These are phyloP conservation scores for Candida pseudofarinosa DNA, from an alignment of 805 yeast genomes.

Conservation along the genomic window DNA sequence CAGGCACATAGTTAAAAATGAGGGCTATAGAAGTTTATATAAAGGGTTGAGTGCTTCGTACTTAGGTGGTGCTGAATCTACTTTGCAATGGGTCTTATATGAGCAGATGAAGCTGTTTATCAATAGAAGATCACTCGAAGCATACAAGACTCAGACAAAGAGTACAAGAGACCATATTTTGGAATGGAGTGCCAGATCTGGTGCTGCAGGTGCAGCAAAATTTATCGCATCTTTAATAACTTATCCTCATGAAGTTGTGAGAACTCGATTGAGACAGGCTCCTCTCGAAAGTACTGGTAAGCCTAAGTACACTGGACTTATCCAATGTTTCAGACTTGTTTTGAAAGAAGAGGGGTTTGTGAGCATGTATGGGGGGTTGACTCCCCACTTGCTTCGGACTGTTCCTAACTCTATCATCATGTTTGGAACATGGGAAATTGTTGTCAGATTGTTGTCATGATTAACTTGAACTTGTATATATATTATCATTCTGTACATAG, in stretches of 20 bases:
- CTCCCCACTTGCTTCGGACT: constrained; percentile 94
- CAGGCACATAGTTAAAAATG: constrained; percentile 60
- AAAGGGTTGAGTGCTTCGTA: constrained; percentile 93
- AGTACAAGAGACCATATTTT: constrained; percentile 58
- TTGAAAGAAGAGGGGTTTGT: constrained; percentile 87
- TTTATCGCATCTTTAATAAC: constrained; percentile 88
- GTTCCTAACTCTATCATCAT: constrained; percentile 97
- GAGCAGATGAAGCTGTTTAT: constrained; percentile 87
- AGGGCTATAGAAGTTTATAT: constrained; percentile 79
- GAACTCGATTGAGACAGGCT: constrained; percentile 94
- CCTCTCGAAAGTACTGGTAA: constrained; percentile 70
- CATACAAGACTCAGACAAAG: constrained; percentile 25
- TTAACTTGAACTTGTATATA: constrained; percentile 1
- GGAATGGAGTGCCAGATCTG: constrained; percentile 95
- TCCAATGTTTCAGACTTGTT: constrained; percentile 83
- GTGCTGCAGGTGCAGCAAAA: constrained; percentile 96
- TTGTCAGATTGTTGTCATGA: constrained; percentile 33
- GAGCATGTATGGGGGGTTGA: constrained; percentile 95
- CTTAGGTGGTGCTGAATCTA: constrained; percentile 87
- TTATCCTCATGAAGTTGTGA: constrained; percentile 95
- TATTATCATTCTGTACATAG: constrained; percentile 1
- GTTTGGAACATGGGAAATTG: constrained; percentile 98
- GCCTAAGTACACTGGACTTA: constrained; percentile 83
- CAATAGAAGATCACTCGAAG: constrained; percentile 41
- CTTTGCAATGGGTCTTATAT: constrained; percentile 93